Evolutionary conservation across 306 rosid genomes (phyloP).

Genomic region (Sophora flavescens): DNA sequence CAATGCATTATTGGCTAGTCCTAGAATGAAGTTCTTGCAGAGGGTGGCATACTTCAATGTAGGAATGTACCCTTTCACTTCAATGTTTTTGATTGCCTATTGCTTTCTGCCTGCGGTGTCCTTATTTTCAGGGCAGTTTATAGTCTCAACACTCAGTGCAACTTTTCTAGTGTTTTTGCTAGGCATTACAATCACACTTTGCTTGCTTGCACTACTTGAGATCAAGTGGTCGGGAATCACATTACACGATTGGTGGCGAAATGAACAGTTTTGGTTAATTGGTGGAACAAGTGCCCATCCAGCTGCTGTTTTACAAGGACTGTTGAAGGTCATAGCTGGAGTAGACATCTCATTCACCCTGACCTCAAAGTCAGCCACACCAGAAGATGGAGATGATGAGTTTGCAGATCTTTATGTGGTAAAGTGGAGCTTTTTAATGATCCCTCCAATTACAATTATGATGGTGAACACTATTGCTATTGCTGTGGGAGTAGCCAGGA

Average conservation of each 20-base stretch:
- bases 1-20: slow-evolving; percentile 79
- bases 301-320: slow-evolving; percentile 83
- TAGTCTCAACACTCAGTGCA: slow-evolving; percentile 71
- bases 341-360: slow-evolving; percentile 87
- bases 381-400: slow-evolving; percentile 85
- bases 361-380: slow-evolving; percentile 76
- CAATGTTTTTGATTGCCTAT: slow-evolving; percentile 76
- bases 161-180: slow-evolving; percentile 73
- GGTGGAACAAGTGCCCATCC: slow-evolving; percentile 95
- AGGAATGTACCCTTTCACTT: slow-evolving; percentile 94
- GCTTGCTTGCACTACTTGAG: slow-evolving; percentile 81
- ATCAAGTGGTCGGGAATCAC: slow-evolving; percentile 90
- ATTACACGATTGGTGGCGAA: slow-evolving; percentile 89
- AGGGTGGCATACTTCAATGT: slow-evolving; percentile 91
- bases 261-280: slow-evolving; percentile 88
- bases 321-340: slow-evolving; percentile 86
- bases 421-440: slow-evolving; percentile 87
- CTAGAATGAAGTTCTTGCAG: slow-evolving; percentile 78
- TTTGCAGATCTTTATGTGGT: slow-evolving; percentile 80
- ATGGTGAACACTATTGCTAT: slow-evolving; percentile 85
- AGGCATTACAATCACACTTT: slow-evolving; percentile 75
- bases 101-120: slow-evolving; percentile 87
- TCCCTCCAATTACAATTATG: slow-evolving; percentile 88
- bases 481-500: slow-evolving; percentile 81
- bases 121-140: slow-evolving; percentile 82